Evolutionary conservation across 2,329 filamentous ascomycete genomes (phyloP), one percentile per base, ranked within the genome.

Genomic region (Corinectria fuckeliana): DNA sequence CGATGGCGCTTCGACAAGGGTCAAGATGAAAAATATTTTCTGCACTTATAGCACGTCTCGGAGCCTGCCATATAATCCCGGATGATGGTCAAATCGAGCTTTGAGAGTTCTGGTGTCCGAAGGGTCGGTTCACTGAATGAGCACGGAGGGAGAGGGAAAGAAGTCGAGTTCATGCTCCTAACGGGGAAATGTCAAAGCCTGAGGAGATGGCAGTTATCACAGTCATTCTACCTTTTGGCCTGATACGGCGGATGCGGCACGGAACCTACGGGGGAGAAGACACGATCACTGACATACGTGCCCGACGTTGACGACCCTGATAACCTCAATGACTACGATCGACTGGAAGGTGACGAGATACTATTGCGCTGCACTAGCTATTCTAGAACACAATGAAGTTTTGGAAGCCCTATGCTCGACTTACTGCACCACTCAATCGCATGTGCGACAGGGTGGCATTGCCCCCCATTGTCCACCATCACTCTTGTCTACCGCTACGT

Each of bases 11-110:
- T 51, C 62, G 1, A 48, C 59, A 2, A 65, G 67, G 23, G 39
- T 52, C 32, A 72, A 72, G 39, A 56, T 61, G 16, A 62, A 64
- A 4, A 72, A 72, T 11, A 60, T 72, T 3, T 72, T 72, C 30
- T 67, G 70, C 1, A 62, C 70, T 1, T 72, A 72, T 30, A 71
- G 65, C 45, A 71, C 68, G 1, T 72, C 72, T 14, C 63, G 68
- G 14, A 61, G 64, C 3, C 56, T 72, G 8, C 69, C 66, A 0
- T 60, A 60, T 7, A 71, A 70, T 39, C 42, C 66, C 1, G 21
- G 28, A 0, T 64, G 63, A 18, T 72, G 70, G 70, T 41, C 32
- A 1, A 71, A 72, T n/a, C 50, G 70, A 36, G 70, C 71, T 47
- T 58, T 71, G 8, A 59, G 70, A 18, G 70, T 72, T 2, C 54